Conservation (phyloP, 1,284 basidiomycete genomes). For the Cutaneotrichosporon sp. region DNA sequence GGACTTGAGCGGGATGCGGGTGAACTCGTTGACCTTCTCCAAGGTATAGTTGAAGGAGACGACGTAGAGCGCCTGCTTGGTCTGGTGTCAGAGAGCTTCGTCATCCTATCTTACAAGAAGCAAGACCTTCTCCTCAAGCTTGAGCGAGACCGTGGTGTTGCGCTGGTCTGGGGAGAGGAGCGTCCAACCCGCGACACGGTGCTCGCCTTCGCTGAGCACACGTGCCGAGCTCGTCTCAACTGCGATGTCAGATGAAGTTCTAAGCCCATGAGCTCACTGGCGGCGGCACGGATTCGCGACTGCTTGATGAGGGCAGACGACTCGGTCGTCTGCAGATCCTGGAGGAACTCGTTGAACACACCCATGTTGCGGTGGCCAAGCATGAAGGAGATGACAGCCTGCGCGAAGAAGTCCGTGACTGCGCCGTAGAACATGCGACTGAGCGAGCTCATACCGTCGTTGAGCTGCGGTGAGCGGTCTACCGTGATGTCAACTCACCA, state of each 20-base stretch:
- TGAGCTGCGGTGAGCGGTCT: constrained; percentile 30
- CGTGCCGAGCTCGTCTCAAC: constrained; percentile 78
- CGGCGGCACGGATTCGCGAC: constrained; percentile 81
- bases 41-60: constrained; percentile 84
- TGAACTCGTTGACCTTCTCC: constrained; percentile 86
- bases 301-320: constrained; percentile 82
- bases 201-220: constrained; percentile 77
- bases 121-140: constrained; percentile 89
- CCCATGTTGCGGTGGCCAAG: constrained; percentile 75
- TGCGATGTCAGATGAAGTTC: constrained; percentile 20
- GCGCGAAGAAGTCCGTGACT: constrained; percentile 90
- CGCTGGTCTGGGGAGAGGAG: constrained; percentile 78
- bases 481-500: constrained; percentile 58
- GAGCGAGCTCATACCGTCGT: constrained; percentile 89
- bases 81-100: constrained; percentile 53
- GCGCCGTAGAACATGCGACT: constrained; percentile 63
- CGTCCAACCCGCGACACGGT: constrained; percentile 83
- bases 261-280: constrained; percentile 55
- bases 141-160: constrained; percentile 67
- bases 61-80: constrained; percentile 64
- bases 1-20: constrained; percentile 79
- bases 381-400: constrained; percentile 90
- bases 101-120: constrained; percentile 64
- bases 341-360: constrained; percentile 87
- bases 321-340: constrained; percentile 81